Evolutionary conservation across 768 basidiomycete species (phyloP).

Genomic region (Hericium coralloides): DNA sequence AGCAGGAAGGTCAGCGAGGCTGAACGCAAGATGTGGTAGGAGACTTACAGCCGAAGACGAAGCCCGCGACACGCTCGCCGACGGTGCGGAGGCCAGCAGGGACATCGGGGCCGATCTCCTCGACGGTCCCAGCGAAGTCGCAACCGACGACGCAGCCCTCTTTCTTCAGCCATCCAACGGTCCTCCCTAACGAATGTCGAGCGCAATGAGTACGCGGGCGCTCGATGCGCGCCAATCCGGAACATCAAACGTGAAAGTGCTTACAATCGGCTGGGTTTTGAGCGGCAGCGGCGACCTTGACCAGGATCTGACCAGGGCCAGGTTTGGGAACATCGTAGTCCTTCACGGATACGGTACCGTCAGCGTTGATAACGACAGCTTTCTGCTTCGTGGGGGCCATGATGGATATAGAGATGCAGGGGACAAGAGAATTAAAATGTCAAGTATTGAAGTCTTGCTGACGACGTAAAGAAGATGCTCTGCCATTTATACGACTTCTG

Average conservation of each 20-base stretch:
- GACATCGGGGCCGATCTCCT: constrained; percentile 10
- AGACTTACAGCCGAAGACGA: constrained; percentile 1
- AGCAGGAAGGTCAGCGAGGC: background rate
- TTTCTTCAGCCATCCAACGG: background rate
- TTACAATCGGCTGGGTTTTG: constrained; percentile 3
- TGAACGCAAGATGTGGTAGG: background rate
- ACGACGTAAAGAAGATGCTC: background rate
- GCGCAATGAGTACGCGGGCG: background rate
- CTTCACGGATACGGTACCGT: background rate
- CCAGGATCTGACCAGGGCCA: background rate
- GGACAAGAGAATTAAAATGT: background rate
- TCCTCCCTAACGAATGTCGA: background rate
- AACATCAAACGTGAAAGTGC: background rate
- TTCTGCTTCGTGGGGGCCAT: background rate
- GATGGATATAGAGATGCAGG: background rate
- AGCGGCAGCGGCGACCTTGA: constrained; percentile 1
- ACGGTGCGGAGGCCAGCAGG: constrained; percentile 5
- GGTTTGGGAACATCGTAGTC: background rate
- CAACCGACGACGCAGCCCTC: constrained; percentile 4
- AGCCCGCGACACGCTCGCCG: constrained; percentile 11
- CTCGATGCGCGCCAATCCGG: background rate
- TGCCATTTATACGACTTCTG: background rate
- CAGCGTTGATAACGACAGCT: background rate
- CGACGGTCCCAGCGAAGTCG: constrained; percentile 13
- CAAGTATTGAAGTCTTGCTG: background rate